Conservation (phyloP, 1,284 basidiomycete species). For the Papiliotrema terrestris region DNA sequence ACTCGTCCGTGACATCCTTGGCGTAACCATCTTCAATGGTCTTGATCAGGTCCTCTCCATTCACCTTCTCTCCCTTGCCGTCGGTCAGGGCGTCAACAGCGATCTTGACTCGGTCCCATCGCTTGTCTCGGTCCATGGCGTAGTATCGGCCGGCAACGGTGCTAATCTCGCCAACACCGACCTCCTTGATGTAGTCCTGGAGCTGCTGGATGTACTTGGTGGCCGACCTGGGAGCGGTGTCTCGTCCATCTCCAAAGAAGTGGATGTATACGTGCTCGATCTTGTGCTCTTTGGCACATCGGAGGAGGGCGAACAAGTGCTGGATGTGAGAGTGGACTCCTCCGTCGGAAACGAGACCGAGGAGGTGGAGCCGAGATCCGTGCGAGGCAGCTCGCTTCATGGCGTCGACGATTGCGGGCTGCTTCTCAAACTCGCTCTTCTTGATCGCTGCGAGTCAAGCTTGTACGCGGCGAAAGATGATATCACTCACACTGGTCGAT, state of each 20-base stretch:
- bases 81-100: constrained; percentile 76
- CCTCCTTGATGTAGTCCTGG: constrained; percentile 69
- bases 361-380: constrained; percentile 73
- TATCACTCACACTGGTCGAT: constrained; percentile 64
- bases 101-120: constrained; percentile 86
- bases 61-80: constrained; percentile 62
- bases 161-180: constrained; percentile 60
- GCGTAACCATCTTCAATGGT: constrained; percentile 69
- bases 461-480: not conserved
- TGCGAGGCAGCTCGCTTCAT: constrained; percentile 73
- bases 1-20: constrained; percentile 83
- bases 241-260: constrained; percentile 80
- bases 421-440: constrained; percentile 79
- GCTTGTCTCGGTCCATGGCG: constrained; percentile 92
- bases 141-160: constrained; percentile 86
- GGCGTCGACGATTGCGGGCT: constrained; percentile 64
- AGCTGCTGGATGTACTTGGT: constrained; percentile 70
- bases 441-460: constrained; percentile 61
- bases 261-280: constrained; percentile 82
- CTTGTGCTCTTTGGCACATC: constrained; percentile 76
- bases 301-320: constrained; percentile 80
- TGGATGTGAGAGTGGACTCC: constrained; percentile 90
- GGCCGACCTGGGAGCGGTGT: constrained; percentile 79
- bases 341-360: constrained; percentile 86
- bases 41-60: constrained; percentile 60